Evolutionary conservation across 768 basidiomycete species (phyloP), one percentile per base, ranked within the genome.

Genomic region (Suillus brevipes): DNA sequence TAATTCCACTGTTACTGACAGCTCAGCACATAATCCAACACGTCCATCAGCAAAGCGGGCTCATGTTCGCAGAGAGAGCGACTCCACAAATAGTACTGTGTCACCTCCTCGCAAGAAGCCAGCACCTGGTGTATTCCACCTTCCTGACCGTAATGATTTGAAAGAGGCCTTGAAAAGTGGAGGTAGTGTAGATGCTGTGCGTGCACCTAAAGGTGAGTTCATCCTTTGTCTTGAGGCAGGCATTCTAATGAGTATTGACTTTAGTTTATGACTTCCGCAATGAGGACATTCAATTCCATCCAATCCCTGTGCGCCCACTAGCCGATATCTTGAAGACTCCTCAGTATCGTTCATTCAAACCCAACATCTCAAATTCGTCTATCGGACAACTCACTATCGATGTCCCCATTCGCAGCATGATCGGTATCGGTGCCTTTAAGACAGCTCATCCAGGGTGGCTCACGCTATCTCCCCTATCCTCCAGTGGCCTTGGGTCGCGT

Each of bases 371-470:
- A 12, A 13, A 49, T 23, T 49, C n/a, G 5, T 13, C 4, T 49
- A 13, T 49, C 12, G 13, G 47, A 12, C 47, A 49, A 25, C 47
- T 49, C 47, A 49, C 47, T 12, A 49, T 64, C 4, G 20, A 64
- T 40, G 18, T 28, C 10, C 42, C 53, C 18, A 6, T 61, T 2
- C 18, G 40, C 20, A 38, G 25, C 5, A 42, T 63, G n/a, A 43
- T 67, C 13, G 61, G 66, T 8, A 52, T 65, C 0, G 50, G 66
- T 6, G 57, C 47, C 4, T 67, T 67, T 55, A 65, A 67, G 57
- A 65, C 42, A 3, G 64, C 64, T 6, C 45, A 45, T 45, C 45
- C 45, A 45, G 45, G 45, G 9, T 45, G 45, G 45, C 45, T 45
- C 45, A 45, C n/a, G n/a, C 45, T 45, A 45, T 45, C 45, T 45